These are phyloP conservation scores for Vanrija sp. DNA, from an alignment of 1,284 basidiomycete genomes.

Conservation along the genomic window DNA sequence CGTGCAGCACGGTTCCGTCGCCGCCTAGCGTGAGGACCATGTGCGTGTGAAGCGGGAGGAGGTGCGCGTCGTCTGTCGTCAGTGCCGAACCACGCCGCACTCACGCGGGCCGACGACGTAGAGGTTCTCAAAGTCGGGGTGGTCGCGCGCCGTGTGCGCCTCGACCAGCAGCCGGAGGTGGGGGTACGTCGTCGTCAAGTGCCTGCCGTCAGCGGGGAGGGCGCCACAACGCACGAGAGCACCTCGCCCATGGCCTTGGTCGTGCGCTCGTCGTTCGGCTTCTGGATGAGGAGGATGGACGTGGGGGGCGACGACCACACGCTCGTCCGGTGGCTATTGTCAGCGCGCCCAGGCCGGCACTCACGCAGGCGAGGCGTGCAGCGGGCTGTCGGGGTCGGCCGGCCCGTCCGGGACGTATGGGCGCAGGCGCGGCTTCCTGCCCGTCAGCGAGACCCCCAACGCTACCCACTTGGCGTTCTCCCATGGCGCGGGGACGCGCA, in stretches of 20 bases:
- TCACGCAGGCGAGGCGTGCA: neutral
- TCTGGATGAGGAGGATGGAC: conserved; percentile 53
- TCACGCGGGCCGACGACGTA: conserved; percentile 26
- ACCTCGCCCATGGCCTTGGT: conserved; percentile 48
- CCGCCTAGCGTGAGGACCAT: conserved; percentile 89
- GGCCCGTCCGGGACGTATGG: neutral
- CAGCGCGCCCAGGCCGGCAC: neutral
- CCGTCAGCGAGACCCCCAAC: no score
- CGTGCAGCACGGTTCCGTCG: conserved; percentile 92
- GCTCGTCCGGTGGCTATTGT: conserved; percentile 27
- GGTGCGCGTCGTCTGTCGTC: conserved; percentile 17
- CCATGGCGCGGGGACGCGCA: no score
- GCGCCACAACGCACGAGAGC: conserved; percentile 38
- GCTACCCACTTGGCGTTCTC: no score
- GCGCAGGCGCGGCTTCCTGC: neutral
- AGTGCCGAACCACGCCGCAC: neutral
- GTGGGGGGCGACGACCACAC: conserved; percentile 36
- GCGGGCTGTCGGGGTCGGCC: neutral
- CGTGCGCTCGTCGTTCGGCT: conserved; percentile 50
- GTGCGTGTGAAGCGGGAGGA: conserved; percentile 55
- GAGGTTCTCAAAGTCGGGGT: conserved; percentile 32
- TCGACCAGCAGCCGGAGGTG: conserved; percentile 38
- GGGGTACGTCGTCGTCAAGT: conserved; percentile 27
- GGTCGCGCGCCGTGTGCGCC: conserved; percentile 38
- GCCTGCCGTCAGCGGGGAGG: conserved; percentile 43